Evolutionary conservation across 805 yeast genomes (phyloP).

Genomic region (Brettanomyces naardenensis): DNA sequence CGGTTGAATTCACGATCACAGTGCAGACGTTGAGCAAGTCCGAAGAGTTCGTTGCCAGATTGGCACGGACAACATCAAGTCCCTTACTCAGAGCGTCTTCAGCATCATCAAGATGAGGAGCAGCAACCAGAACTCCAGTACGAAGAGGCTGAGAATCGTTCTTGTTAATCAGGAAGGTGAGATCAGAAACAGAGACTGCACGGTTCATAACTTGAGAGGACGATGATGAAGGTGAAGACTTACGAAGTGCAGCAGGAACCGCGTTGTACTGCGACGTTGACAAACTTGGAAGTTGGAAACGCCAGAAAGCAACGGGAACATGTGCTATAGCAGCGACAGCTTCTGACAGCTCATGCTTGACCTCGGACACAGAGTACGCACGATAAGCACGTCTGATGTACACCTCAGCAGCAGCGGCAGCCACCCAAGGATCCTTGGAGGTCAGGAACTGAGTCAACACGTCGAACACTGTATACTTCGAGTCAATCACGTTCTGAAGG

Average conservation of each 20-base stretch:
- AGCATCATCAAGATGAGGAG: slow-evolving; percentile 78
- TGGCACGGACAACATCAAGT: slow-evolving; percentile 58
- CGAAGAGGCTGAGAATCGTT: slow-evolving; percentile 63
- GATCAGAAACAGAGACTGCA: slow-evolving; percentile 88
- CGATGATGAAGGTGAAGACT: slow-evolving; percentile 22
- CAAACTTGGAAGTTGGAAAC: slow-evolving; percentile 74
- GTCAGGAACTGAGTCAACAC: slow-evolving; percentile 87
- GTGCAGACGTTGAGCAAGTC: slow-evolving; percentile 75
- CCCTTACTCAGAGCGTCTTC: slow-evolving; percentile 77
- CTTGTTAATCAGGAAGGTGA: slow-evolving; percentile 73
- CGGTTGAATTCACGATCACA: slow-evolving; percentile 65
- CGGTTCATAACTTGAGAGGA: slow-evolving; percentile 47
- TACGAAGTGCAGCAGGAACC: slow-evolving; percentile 40
- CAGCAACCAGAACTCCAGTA: slow-evolving; percentile 78
- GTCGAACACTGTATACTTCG: slow-evolving; percentile 93
- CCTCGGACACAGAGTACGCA: slow-evolving; percentile 82
- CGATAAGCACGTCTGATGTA: slow-evolving; percentile 95
- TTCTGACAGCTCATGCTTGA: slow-evolving; percentile 46
- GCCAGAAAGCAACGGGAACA: slow-evolving; percentile 77
- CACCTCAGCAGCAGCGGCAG: slow-evolving; percentile 94
- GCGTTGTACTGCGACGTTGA: slow-evolving; percentile 69
- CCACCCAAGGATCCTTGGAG: slow-evolving; percentile 78
- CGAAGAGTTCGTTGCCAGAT: slow-evolving; percentile 19
- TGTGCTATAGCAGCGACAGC: slow-evolving; percentile 29
- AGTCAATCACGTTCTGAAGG: slow-evolving; percentile 88